Evolutionary conservation across 2,329 filamentous ascomycete genomes (phyloP), one percentile per base, ranked within the genome.

Genomic region (Stagonosporopsis tanaceti): DNA sequence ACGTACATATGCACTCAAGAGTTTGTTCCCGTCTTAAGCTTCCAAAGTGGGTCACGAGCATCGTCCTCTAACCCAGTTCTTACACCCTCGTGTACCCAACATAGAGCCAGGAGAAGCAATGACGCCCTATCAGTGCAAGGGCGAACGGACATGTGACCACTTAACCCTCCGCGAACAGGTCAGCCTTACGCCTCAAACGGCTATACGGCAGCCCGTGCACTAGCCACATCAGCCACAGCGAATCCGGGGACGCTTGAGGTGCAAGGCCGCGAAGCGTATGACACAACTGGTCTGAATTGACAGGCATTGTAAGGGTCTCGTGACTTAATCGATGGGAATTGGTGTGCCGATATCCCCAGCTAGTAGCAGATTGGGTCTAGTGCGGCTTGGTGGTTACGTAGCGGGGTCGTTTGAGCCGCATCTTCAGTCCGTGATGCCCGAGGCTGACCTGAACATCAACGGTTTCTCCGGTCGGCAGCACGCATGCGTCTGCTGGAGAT

Each of bases 191-290:
- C 59, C 61, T 57, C 59, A 62, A 48, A 50, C 55, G 58, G 57
- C 41, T 52, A 59, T 55, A 7, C 64, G 64, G 55, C 44, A 60
- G 63, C 42, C 62, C 62, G 67, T 70, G 67, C 66, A 66, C 62
- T 56, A 67, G 64, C 65, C 64, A 67, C 65, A 58, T 20, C 52
- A 62, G 66, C 66, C 66, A 68, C 66, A 68, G 50, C 66, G 64
- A 69, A 68, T 69, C 66, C 58, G 57, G 44, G 45, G 34, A 30
- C 57, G 37, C 32, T 30, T 47, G 22, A 40, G 28, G 46, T 53
- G 54, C 48, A 53, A 63, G 54, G 62, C 60, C 53, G 48, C 61
- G 57, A 40, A 53, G 28, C 32, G 8, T 30, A 68, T 67, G 67
- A 68, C 65, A 67, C 60, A 57, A 42, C 20, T 42, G 37, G 48